phyloP scores from a whole-genome alignment of 805 yeast genomes.

The Myxozyma neglecta region DNA sequence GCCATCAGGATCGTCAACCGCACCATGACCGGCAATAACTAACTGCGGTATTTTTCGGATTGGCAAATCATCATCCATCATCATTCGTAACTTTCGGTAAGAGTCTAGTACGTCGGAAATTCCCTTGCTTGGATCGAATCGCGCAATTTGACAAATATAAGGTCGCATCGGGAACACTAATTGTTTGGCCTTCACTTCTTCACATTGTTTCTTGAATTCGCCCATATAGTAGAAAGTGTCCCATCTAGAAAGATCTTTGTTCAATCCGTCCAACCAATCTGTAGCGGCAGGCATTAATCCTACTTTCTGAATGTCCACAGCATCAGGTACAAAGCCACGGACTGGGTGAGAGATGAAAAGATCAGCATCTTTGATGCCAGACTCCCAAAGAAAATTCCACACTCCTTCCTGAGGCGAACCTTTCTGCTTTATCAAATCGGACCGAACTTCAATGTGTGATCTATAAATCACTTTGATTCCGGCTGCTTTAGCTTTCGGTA shows the following conservation, averaged over 20 bases:
- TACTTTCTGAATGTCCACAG: slow-evolving; percentile 17
- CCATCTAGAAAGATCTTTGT: slow-evolving; percentile 27
- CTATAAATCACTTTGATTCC: slow-evolving; percentile 29
- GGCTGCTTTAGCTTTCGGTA: slow-evolving; percentile 26
- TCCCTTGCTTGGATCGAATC: slow-evolving; percentile 33
- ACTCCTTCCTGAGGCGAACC: slow-evolving; percentile 30
- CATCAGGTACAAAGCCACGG: slow-evolving; percentile 28
- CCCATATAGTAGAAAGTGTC: slow-evolving; percentile 29
- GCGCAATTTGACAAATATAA: slow-evolving; percentile 29
- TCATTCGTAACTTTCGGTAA: slow-evolving; percentile 20
- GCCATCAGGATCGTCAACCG: slow-evolving; percentile 32
- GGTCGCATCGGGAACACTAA: slow-evolving; percentile 29
- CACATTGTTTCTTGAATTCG: slow-evolving; percentile 25
- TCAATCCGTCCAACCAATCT: slow-evolving; percentile 32
- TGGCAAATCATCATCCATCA: slow-evolving; percentile 30
- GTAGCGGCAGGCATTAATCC: slow-evolving; percentile 31
- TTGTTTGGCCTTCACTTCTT: slow-evolving; percentile 27
- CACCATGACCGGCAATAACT: slow-evolving; percentile 32
- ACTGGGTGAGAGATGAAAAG: slow-evolving; percentile 32
- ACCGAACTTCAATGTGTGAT: slow-evolving; percentile 31
- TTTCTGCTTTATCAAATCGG: slow-evolving; percentile 20
- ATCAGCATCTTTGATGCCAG: slow-evolving; percentile 31
- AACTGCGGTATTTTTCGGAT: slow-evolving; percentile 31
- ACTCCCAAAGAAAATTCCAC: slow-evolving; percentile 28
- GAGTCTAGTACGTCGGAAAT: slow-evolving; percentile 31